Percentiles rank a stretch among this genome's conserved stretches.
These are phyloP conservation scores for Brassica juncea DNA, from an alignment of 345 rosid genomes.

Conservation along the genomic window DNA sequence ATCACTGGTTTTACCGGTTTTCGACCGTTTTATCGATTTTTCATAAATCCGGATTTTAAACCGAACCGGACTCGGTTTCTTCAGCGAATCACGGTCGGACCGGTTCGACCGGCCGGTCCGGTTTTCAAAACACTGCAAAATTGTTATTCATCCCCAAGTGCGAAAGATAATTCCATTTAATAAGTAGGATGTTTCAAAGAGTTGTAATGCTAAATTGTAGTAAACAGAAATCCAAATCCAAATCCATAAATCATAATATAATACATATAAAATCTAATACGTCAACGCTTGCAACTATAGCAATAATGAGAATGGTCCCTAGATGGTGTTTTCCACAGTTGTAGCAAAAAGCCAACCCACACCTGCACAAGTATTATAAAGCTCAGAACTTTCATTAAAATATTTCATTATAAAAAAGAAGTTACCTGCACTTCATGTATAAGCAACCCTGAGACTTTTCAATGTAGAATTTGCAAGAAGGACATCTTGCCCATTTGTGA, in stretches of 20 bases:
- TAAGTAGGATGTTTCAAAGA: neutral
- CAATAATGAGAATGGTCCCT: constrained; percentile 18
- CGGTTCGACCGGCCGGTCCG: no score
- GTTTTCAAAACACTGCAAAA: neutral
- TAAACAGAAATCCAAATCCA: neutral
- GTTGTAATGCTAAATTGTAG: neutral
- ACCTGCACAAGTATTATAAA: constrained; percentile 33
- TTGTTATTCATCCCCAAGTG: neutral
- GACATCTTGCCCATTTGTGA: constrained; percentile 54
- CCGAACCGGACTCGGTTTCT: no score
- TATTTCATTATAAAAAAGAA: neutral
- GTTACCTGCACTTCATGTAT: constrained; percentile 57
- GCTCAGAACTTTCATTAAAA: neutral
- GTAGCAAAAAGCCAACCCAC: constrained; percentile 55
- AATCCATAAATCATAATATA: neutral
- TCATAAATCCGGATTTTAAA: no score
- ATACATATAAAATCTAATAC: neutral
- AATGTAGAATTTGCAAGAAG: constrained; percentile 46
- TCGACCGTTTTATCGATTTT: no score
- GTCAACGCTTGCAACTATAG: constrained; percentile 20
- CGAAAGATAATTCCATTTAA: neutral
- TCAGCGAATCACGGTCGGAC: no score
- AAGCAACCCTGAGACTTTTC: constrained; percentile 49
- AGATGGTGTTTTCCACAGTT: constrained; percentile 33
- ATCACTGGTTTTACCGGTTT: no score